Conservation (phyloP, 768 basidiomycete genomes). For the Phanerochaete sordida region DNA sequence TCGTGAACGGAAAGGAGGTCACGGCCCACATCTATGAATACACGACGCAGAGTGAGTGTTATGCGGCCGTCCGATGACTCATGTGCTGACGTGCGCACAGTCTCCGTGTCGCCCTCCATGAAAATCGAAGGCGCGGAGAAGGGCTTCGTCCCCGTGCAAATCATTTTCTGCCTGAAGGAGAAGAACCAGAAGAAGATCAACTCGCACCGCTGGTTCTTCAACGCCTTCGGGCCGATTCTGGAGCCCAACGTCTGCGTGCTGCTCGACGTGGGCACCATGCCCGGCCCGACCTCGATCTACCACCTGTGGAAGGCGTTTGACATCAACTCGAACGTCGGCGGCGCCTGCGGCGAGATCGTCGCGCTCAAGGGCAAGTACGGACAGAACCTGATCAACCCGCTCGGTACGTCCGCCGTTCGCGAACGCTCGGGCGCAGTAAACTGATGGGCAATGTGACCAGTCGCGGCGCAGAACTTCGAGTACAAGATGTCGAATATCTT, state of each 20-base stretch:
- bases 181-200: slow-evolving; percentile 97
- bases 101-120: slow-evolving; percentile 77
- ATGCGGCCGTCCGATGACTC: neutral
- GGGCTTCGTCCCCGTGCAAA: slow-evolving; percentile 83
- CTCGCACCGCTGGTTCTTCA: slow-evolving; percentile 94
- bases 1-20: slow-evolving; percentile 80
- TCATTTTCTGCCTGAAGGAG: slow-evolving; percentile 91
- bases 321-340: slow-evolving; percentile 86
- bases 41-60: slow-evolving; percentile 77
- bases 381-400: slow-evolving; percentile 74
- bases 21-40: slow-evolving; percentile 92
- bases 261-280: slow-evolving; percentile 84
- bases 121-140: slow-evolving; percentile 79
- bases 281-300: slow-evolving; percentile 85
- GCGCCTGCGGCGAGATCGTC: slow-evolving; percentile 96
- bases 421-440: neutral
- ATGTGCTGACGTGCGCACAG: slow-evolving; percentile 34
- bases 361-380: slow-evolving; percentile 86
- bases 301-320: slow-evolving; percentile 96
- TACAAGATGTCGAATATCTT: slow-evolving; percentile 94
- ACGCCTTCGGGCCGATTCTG: slow-evolving; percentile 78
- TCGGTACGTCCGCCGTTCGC: slow-evolving; percentile 29
- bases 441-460: slow-evolving; percentile 23
- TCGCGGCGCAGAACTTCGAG: slow-evolving; percentile 92
- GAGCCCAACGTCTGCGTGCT: slow-evolving; percentile 91